Percentiles rank a stretch among this genome's conserved stretches.
These are phyloP conservation scores for Pseudogymnoascus sp. DNA, from an alignment of 2,329 filamentous ascomycete genomes.

Conservation along the genomic window DNA sequence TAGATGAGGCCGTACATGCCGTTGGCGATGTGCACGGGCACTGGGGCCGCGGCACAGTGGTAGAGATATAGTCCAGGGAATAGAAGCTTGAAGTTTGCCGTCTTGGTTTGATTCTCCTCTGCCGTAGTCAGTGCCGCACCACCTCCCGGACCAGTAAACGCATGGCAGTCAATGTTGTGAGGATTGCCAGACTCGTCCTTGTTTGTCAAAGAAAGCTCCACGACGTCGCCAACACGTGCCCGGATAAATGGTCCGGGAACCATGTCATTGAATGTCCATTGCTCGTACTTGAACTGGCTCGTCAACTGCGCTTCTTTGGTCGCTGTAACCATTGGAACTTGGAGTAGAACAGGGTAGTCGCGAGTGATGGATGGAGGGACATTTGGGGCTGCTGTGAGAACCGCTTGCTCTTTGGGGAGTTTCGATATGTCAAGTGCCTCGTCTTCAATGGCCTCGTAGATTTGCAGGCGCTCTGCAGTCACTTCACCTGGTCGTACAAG, in stretches of 20 bases:
- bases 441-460: constrained; percentile 4
- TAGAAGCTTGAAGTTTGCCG: constrained; percentile 25
- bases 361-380: constrained; percentile 28
- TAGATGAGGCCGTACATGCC: constrained; percentile 32
- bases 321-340: constrained; percentile 24
- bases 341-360: constrained; percentile 25
- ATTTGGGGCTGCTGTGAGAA: constrained; percentile 25
- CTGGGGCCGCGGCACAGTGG: constrained; percentile 30
- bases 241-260: constrained; percentile 30
- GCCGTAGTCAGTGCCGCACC: constrained; percentile 28
- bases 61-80: constrained; percentile 28
- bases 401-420: constrained; percentile 25
- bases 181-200: constrained; percentile 28
- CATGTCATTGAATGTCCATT: constrained; percentile 30
- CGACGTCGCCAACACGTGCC: constrained; percentile 28
- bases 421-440: constrained; percentile 8
- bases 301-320: constrained; percentile 27
- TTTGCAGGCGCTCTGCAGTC: neutral
- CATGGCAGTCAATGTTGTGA: constrained; percentile 31
- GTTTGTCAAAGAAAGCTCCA: constrained; percentile 29
- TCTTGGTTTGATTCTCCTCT: constrained; percentile 28
- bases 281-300: constrained; percentile 29
- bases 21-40: constrained; percentile 31
- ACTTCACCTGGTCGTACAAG: neutral
- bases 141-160: constrained; percentile 29